These are phyloP conservation scores for Mariannaea sp. DNA, from an alignment of 2,329 filamentous ascomycete species.

Conservation along the genomic window DNA sequence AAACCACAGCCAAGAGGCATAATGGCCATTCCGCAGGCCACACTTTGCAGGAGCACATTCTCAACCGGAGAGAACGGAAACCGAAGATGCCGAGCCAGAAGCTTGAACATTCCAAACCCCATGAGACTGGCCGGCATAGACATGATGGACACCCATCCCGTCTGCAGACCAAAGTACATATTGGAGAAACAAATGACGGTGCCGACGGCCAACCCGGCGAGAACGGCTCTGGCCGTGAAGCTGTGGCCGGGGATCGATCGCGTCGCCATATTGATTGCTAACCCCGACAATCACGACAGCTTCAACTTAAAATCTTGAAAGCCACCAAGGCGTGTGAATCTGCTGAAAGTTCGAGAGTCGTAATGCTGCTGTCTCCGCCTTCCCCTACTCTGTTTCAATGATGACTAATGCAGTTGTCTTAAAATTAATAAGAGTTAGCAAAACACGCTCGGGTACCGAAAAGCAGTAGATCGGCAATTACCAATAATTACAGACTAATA, in stretches of 20 bases:
- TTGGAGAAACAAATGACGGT: conserved; percentile 95
- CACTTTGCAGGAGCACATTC: conserved; percentile 95
- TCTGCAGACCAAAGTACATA: conserved; percentile 98
- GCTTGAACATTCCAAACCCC: conserved; percentile 91
- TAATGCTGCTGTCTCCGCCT: not conserved
- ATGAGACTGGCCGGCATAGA: conserved; percentile 95
- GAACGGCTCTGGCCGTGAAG: conserved; percentile 82
- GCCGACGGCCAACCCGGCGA: conserved; percentile 81
- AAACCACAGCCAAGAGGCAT: conserved; percentile 97
- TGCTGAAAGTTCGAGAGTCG: not conserved
- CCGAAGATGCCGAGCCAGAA: conserved; percentile 71
- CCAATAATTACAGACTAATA: no score
- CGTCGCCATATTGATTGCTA: conserved; percentile 29
- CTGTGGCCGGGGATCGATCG: conserved; percentile 57
- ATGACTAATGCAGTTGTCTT: not conserved
- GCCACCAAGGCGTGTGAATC: not conserved
- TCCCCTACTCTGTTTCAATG: not conserved
- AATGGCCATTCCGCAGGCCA: conserved; percentile 92
- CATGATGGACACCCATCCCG: conserved; percentile 77
- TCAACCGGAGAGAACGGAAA: conserved; percentile 92
- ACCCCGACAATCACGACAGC: not conserved
- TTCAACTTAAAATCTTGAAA: no score
- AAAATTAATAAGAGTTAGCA: no score
- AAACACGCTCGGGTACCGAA: no score
- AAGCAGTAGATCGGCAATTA: no score